Base-by-base conservation (phyloP, 192 early-diverging fungal genomes). In the Paraglomus brasilianum region DNA sequence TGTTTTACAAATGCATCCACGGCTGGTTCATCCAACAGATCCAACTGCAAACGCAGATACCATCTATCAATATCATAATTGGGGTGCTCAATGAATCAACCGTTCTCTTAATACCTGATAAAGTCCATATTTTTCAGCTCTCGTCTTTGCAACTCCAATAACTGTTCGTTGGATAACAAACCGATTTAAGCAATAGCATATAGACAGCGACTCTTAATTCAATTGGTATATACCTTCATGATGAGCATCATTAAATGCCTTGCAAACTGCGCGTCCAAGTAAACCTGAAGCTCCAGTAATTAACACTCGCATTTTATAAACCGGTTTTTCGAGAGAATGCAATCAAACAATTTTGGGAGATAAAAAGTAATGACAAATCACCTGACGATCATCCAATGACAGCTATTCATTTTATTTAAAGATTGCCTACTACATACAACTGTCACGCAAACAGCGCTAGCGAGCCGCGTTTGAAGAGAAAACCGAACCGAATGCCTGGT, bases 221-320 rank as follows among this genome's bases (percentile, higher is more conserved):
- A 61, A 42, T 64, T 14, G 8, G 30, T 45, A 22, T 0, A 47
- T 74, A 86, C 85, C 86, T 48, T 79, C 69, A 74, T 82, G 76
- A 2, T 80, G 82, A 58, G 82, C 72, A 7, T 77, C 59, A 62
- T 82, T 72, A 48, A 91, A 83, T 44, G 84, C 81, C 5, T 71
- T 49, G 8, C 78, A 60, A 13, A 93, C 92, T 11, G 87, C 84
- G 39, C 93, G 87, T 8, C 93, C 93, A 39, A 95, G 84, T 0
- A 93, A 83, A 21, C 93, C 93, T 21, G 89, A 89, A 41, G 88
- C 91, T 60, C 92, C 92, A 40, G 91, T 92, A 17, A 94, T 80
- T 39, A 92, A 65, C n/a, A 92, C 84, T 51, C 79, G 83, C 77
- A 84, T 85, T n/a, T n/a, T 30, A 30, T 30, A 30, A 30, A 30